Conservation (phyloP, 176 grass and related monocot genomes). For the Eragrostis nindensis region DNA sequence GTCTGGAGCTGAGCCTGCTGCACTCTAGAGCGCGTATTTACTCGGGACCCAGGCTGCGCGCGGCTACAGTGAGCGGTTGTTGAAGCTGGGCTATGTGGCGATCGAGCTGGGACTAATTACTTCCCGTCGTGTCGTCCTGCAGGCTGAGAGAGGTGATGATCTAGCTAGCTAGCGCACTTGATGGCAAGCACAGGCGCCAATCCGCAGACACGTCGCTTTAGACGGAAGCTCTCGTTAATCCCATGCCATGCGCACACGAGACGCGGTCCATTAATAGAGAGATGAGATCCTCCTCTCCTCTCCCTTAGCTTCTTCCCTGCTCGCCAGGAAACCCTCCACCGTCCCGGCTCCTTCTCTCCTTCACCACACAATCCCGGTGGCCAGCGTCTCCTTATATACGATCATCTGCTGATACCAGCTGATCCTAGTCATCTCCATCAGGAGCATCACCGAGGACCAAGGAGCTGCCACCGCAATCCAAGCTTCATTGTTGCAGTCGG, state of each 20-base stretch:
- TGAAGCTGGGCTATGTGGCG: too few relatives aligned
- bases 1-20: too few relatives aligned
- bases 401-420: constrained; percentile 28
- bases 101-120: neutral
- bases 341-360: constrained; percentile 50
- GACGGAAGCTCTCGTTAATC: constrained; percentile 58
- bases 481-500: neutral
- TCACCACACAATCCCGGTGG: too few relatives aligned
- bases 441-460: neutral
- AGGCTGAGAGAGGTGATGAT: neutral
- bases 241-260: constrained; percentile 79
- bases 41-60: too few relatives aligned
- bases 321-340: constrained; percentile 68
- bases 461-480: neutral
- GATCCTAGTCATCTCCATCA: neutral
- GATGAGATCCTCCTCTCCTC: constrained; percentile 3
- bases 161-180: constrained; percentile 49
- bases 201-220: constrained; percentile 65
- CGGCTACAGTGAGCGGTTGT: too few relatives aligned
- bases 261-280: constrained; percentile 57
- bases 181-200: constrained; percentile 91
- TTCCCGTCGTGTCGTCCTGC: too few relatives aligned
- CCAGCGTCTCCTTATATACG: constrained; percentile 42
- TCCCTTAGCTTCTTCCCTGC: constrained; percentile 56
- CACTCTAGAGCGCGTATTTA: too few relatives aligned